Evolutionary conservation across 2,329 filamentous ascomycete genomes (phyloP), one percentile per base, ranked within the genome.

Genomic region (Colletotrichum euphorbiae): DNA sequence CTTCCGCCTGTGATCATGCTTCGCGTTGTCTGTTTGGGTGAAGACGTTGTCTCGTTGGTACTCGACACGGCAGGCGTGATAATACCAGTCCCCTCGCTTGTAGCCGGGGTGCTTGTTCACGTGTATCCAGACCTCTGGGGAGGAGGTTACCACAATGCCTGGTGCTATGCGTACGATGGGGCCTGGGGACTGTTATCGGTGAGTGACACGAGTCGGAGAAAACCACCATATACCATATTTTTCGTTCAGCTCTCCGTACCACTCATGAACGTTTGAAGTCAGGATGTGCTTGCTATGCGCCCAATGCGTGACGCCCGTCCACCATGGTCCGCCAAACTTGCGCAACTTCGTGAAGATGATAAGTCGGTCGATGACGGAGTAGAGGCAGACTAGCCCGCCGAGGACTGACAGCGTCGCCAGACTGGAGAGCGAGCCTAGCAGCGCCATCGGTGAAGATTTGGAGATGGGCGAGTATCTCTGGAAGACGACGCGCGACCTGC

Each of bases 11-110:
- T 71, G 69, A 2, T 80, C 75, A 69, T 89, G 87, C 46, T 80
- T 79, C 5, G 78, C 79, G 46, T 82, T 83, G 65, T 87, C 78
- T 4, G 80, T 80, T 70, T 85, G 79, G 2, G 80, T 83, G 67
- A 89, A 87, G 38, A 88, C 77, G 62, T 85, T 87, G 71, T 88
- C 83, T 4, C 79, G 77, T 0, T 81, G 80, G 4, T 83, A 80
- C 66, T 88, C 83, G 28, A 86, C 78, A 3, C 82, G 81, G 46
- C 81, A 77, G 3, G 80, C 79, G 43, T 83, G 80, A 21, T 80
- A 81, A 63, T 78, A 85, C 81, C 82, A 84, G 17, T 77, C 73
- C 3, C 77, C 77, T 12, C 80, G 77, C 54, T 74, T 80, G 54
- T 84, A 85, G 3, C 76, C 77, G 2, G 79, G 78, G 4, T 79